Conservation (phyloP, 1,139 yeast species). For the Yamadazyma aaseri region DNA sequence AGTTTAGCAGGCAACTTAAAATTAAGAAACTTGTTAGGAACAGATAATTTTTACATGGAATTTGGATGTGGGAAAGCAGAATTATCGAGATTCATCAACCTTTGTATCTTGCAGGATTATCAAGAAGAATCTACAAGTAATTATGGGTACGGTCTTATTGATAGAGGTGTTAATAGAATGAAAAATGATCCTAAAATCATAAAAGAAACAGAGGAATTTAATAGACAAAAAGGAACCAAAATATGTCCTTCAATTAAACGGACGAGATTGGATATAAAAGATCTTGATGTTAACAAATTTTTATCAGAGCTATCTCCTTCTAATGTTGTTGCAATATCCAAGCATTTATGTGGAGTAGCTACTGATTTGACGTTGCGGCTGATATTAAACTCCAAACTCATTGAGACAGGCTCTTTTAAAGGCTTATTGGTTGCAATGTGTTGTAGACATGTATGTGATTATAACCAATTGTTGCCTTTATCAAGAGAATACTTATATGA, state of each 20-base stretch:
- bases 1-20: constrained; percentile 73
- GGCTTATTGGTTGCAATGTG: constrained; percentile 90
- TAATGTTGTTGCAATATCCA: constrained; percentile 63
- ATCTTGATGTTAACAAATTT: constrained; percentile 53
- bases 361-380: constrained; percentile 81
- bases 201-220: constrained; percentile 45
- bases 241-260: constrained; percentile 45
- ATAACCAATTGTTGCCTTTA: constrained; percentile 50
- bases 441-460: constrained; percentile 81
- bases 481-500: constrained; percentile 40
- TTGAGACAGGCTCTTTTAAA: constrained; percentile 22
- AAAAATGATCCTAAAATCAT: constrained; percentile 71
- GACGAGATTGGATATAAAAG: constrained; percentile 75
- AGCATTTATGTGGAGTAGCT: constrained; percentile 92
- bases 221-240: constrained; percentile 10
- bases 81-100: constrained; percentile 64
- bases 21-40: constrained; percentile 36
- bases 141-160: constrained; percentile 62
- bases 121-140: neutral
- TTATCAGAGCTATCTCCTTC: constrained; percentile 25
- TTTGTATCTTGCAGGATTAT: constrained; percentile 33
- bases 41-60: constrained; percentile 53
- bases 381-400: constrained; percentile 44
- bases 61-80: constrained; percentile 94
- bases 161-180: constrained; percentile 75